Evolutionary conservation across 2,329 filamentous ascomycete genomes (phyloP).

Genomic region (Fusarium duplospermum): DNA sequence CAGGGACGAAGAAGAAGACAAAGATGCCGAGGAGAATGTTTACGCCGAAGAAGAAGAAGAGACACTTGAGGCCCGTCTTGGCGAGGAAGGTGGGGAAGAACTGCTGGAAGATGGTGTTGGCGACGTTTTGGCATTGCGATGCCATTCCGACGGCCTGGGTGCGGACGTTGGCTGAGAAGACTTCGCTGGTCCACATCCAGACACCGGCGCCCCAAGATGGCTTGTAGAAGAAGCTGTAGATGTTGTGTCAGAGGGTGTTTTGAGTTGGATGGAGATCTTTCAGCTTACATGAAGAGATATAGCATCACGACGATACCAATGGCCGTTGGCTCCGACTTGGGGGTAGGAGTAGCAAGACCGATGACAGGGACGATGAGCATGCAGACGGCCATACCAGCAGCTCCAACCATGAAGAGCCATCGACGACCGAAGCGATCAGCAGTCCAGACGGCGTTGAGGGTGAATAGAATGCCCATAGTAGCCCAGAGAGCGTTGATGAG

Average conservation of each 20-base stretch:
- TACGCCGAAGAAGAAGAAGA: conserved; percentile 49
- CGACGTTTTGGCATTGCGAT: conserved; percentile 70
- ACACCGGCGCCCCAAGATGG: conserved; percentile 76
- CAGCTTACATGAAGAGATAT: conserved; percentile 65
- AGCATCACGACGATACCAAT: conserved; percentile 77
- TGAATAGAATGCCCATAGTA: conserved; percentile 79
- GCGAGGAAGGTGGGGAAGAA: conserved; percentile 77
- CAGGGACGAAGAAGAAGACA: conserved; percentile 63
- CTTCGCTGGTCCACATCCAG: conserved; percentile 78
- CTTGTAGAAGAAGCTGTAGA: conserved; percentile 70
- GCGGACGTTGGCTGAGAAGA: conserved; percentile 79
- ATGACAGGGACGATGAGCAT: conserved; percentile 72
- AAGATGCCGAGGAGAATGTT: conserved; percentile 61
- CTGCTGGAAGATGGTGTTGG: conserved; percentile 75
- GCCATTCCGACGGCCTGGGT: conserved; percentile 77
- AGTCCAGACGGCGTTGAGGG: conserved; percentile 78
- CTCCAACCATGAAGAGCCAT: conserved; percentile 76
- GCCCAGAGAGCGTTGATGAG: conserved; percentile 81
- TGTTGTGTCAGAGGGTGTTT: neutral
- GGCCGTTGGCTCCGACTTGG: conserved; percentile 68
- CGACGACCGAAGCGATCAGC: conserved; percentile 78
- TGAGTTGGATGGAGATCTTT: no score
- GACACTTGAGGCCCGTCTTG: conserved; percentile 60
- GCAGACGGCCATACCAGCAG: conserved; percentile 74
- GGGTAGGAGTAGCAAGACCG: conserved; percentile 63